These are phyloP conservation scores for Phytophthora nicotianae DNA, from an alignment of 352 stramenopile species.

Conservation along the genomic window DNA sequence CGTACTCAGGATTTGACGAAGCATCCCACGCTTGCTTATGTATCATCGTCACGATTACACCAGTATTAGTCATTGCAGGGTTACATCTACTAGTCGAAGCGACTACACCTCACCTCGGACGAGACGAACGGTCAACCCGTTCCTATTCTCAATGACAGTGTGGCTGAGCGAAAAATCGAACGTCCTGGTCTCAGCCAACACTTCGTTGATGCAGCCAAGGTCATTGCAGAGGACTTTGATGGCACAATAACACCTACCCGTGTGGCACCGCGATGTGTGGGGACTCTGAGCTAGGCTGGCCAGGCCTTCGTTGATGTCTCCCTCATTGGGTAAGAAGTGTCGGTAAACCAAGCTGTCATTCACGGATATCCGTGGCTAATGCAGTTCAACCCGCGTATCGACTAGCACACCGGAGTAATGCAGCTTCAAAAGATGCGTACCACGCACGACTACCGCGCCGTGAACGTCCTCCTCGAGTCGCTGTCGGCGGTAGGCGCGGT, in stretches of 20 bases:
- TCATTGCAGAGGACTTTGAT: slow-evolving; percentile 5
- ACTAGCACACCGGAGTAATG: slow-evolving; percentile 1
- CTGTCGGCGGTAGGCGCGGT: not conserved
- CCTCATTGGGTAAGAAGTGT: not conserved
- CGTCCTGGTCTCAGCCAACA: slow-evolving; percentile 1
- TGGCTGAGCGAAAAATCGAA: slow-evolving; percentile 6
- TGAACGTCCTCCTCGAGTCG: not conserved
- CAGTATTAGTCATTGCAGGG: too few species aligned
- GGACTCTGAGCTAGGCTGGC: not conserved
- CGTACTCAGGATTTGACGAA: too few species aligned
- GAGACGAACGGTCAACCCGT: slow-evolving; percentile 6
- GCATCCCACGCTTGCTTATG: too few species aligned
- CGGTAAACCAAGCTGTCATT: slow-evolving; percentile 10
- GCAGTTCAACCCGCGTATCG: slow-evolving; percentile 7
- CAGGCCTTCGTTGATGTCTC: not conserved
- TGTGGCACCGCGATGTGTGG: not conserved
- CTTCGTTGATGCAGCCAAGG: slow-evolving; percentile 1
- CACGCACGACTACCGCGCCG: not conserved
- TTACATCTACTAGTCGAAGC: too few species aligned
- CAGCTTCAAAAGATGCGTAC: not conserved
- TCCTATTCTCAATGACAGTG: slow-evolving; percentile 12
- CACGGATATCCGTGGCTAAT: slow-evolving; percentile 5
- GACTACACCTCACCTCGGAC: too few species aligned
- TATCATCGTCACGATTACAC: too few species aligned
- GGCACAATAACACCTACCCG: not conserved